Conservation (phyloP, 768 basidiomycete species). For the Suillus weaverae region DNA sequence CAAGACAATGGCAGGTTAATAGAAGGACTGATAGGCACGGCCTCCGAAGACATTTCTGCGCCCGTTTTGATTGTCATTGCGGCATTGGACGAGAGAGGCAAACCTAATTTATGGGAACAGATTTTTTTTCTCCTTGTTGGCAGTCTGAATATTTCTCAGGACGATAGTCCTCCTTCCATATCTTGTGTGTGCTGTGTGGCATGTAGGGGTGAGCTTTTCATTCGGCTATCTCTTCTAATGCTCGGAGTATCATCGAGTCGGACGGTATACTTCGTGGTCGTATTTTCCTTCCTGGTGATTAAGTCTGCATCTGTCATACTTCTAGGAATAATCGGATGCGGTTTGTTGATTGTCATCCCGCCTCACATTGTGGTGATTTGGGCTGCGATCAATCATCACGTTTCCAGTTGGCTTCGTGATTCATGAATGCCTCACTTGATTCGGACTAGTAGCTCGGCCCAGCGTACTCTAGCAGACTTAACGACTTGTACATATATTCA, state of each 20-base stretch:
- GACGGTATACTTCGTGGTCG: not conserved
- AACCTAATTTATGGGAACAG: no score
- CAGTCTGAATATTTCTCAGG: not conserved
- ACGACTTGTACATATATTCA: not conserved
- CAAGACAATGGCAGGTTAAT: no score
- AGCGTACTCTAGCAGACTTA: not conserved
- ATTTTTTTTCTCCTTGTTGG: no score
- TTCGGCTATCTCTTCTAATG: not conserved
- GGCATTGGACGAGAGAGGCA: no score
- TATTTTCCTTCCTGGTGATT: not conserved
- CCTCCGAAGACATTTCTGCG: not conserved
- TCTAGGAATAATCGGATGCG: not conserved
- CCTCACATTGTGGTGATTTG: not conserved
- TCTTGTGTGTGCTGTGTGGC: no score
- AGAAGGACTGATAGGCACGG: no score
- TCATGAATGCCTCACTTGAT: not conserved
- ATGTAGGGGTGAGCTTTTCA: not conserved
- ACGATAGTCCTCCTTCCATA: not conserved
- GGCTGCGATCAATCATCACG: not conserved
- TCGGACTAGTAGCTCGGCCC: not conserved
- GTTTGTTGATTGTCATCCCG: not conserved
- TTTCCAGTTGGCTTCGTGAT: not conserved
- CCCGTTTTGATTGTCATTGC: no score
- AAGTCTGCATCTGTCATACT: not conserved
- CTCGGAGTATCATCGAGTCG: not conserved